Conservation (phyloP, 768 basidiomycete species). For the Lactarius vividus region DNA sequence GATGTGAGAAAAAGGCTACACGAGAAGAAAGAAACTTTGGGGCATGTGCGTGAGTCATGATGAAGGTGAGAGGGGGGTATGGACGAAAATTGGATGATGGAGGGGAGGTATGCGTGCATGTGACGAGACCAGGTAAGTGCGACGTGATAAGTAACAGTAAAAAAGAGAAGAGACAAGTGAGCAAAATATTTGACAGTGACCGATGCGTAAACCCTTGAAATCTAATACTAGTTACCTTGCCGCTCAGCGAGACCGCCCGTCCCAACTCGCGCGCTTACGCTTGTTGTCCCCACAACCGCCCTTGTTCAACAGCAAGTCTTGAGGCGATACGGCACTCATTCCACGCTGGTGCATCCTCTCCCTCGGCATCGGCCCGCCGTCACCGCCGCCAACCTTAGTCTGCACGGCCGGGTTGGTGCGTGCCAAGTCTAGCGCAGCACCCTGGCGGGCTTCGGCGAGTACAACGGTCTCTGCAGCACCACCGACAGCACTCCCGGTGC, state of each 20-base stretch:
- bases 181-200: not conserved
- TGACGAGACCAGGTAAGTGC: constrained; percentile 17
- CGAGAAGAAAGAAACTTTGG: not conserved
- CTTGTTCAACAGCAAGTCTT: constrained; percentile 49
- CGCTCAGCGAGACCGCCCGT: constrained; percentile 39
- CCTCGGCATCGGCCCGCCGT: constrained; percentile 28
- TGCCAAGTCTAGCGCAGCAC: constrained; percentile 52
- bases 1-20: not conserved
- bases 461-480: not conserved
- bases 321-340: constrained; percentile 51
- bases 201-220: not conserved
- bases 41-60: constrained; percentile 1
- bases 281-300: constrained; percentile 45
- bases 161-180: constrained; percentile 12
- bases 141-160: constrained; percentile 21
- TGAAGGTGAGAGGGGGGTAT: constrained; percentile 12
- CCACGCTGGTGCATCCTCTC: constrained; percentile 45
- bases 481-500: constrained; percentile 23
- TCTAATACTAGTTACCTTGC: not conserved
- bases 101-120: constrained; percentile 16
- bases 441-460: constrained; percentile 36
- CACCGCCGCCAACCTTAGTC: constrained; percentile 10
- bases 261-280: constrained; percentile 58
- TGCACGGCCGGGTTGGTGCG: constrained; percentile 32
- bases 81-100: not conserved